Evolutionary conservation across 768 basidiomycete genomes (phyloP).

Genomic region (Pisolithus orientalis): DNA sequence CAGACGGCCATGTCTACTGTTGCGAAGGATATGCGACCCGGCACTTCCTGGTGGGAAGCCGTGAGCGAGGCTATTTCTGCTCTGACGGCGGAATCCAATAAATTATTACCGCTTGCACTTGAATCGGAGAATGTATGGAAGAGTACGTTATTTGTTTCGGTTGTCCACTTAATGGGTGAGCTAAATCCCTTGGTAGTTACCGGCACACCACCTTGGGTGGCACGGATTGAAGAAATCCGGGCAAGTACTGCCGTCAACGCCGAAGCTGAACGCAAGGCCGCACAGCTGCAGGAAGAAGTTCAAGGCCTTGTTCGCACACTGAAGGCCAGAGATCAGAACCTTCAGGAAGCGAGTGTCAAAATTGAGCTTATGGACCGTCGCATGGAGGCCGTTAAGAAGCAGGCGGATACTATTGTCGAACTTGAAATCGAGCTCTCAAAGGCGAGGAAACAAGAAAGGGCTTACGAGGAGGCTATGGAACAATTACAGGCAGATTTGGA

Average conservation of each 20-base stretch:
- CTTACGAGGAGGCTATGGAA: slow-evolving; percentile 91
- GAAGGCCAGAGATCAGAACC: slow-evolving; percentile 81
- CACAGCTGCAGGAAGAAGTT: slow-evolving; percentile 84
- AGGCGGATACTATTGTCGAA: slow-evolving; percentile 75
- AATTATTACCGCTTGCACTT: slow-evolving; percentile 61
- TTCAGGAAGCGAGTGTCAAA: slow-evolving; percentile 87
- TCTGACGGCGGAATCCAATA: slow-evolving; percentile 64
- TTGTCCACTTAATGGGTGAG: not conserved
- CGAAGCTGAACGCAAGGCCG: slow-evolving; percentile 86
- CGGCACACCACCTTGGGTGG: slow-evolving; percentile 79
- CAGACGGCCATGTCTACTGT: slow-evolving; percentile 69
- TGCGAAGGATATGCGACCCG: slow-evolving; percentile 60
- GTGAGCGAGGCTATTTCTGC: slow-evolving; percentile 64
- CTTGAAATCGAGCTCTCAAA: slow-evolving; percentile 78
- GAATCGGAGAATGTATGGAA: slow-evolving; percentile 76
- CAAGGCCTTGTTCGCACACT: slow-evolving; percentile 80
- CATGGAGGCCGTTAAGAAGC: slow-evolving; percentile 86
- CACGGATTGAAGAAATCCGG: slow-evolving; percentile 77
- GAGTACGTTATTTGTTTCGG: slow-evolving; percentile 41
- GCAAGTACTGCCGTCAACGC: slow-evolving; percentile 78
- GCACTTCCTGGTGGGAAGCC: slow-evolving; percentile 70
- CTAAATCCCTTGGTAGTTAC: slow-evolving; percentile 41
- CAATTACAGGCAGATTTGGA: slow-evolving; percentile 88
- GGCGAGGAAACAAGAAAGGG: slow-evolving; percentile 80
- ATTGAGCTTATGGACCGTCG: slow-evolving; percentile 93